Base-by-base conservation (phyloP, 1,139 yeast genomes). In the Pneumocystis murina region DNA sequence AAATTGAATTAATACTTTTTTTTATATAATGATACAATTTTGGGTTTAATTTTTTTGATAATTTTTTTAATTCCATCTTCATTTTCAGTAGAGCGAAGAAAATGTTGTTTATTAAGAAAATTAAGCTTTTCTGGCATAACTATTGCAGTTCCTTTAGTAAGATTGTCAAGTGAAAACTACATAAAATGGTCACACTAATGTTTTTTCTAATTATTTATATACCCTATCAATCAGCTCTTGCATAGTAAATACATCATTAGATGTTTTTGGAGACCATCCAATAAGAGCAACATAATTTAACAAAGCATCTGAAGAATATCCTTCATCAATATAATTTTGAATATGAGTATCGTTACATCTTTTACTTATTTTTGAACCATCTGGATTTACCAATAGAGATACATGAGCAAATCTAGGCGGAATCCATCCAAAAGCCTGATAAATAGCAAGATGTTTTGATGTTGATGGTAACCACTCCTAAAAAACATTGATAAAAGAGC, bases 401-500 rank as follows among this genome's bases (percentile, higher is more conserved):
- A 92, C 86, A 72, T 92, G 99, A n/a, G 86, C 80, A 72, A 83
- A 94, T 39, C 78, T 71, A 0, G 99, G 98, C 0, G 87, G 83
- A 0, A 72, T 69, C 97, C 97, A 91, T 0, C 90, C 92, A 72
- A 92, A 85, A 0, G 97, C 96, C 28, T 80, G 70, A 71, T 92
- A 94, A 65, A 92, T 74, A 0, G 96, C 94, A 61, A 89, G 79
- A 71, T 92, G 99, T 69, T 91, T 92, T 2, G 97, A 96, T 0
- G 98, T 92, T 0, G 97, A 87, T 0, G 96, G 86, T 10, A 92
- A 77, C 99, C 99, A 94, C 73, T 92, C 97, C 55, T 48, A 20
- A 48, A 24, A 10, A 48, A 24, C 1, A 12, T 36, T 8, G 16
- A 24, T 60, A n/a, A 14, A n/a, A 36, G 12, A 14, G 28, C 16